Base-by-base conservation (phyloP, 1,284 basidiomycete species). In the Fomes fomentarius region DNA sequence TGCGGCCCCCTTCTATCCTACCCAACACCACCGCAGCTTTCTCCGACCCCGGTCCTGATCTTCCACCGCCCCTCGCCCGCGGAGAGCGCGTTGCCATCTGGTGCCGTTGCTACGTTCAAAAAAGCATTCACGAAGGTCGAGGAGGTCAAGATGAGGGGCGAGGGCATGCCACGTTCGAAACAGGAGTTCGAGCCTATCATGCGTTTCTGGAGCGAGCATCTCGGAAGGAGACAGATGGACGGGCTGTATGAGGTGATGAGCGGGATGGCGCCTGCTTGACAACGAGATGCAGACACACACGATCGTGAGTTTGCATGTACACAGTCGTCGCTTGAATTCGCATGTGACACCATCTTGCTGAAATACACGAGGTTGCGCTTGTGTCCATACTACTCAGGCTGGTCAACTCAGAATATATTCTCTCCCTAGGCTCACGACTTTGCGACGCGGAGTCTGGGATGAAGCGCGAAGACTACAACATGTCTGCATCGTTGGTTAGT, bases 151-250 rank as follows among this genome's bases (percentile, higher is more conserved):
- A 73, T 77, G 60, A 71, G 66, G 2, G 67, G 64, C 42, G 75
- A 78, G 33, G 85, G 82, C 2, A 96, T 96, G 93, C 91, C 90
- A 3, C 72, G 78, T 15, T 85, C 83, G n/a, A 79, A 74, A 60
- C 81, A 83, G 8, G 91, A 94, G 65, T 94, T 91, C 91, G 80
- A 83, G 62, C 84, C 84, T 1, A 80, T 95, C 43, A 94, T 96
- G 90, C 75, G 78, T 54, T 94, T 94, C 70, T 96, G 93, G 93
- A 89, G 90, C 61, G 81, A 86, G 68, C 72, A 77, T 46, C 72
- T 95, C 39, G 77, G 72, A 6, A 80, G 76, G 62, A 78, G 85
- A 62, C 80, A 79, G 54, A 79, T 77, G 11, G 84, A 87, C 11
- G 90, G 87, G 15, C 68, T 93, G 56, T 94, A 90, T 63, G 89